Conservation (phyloP, 1,139 yeast species). For the Taphrina confusa region DNA sequence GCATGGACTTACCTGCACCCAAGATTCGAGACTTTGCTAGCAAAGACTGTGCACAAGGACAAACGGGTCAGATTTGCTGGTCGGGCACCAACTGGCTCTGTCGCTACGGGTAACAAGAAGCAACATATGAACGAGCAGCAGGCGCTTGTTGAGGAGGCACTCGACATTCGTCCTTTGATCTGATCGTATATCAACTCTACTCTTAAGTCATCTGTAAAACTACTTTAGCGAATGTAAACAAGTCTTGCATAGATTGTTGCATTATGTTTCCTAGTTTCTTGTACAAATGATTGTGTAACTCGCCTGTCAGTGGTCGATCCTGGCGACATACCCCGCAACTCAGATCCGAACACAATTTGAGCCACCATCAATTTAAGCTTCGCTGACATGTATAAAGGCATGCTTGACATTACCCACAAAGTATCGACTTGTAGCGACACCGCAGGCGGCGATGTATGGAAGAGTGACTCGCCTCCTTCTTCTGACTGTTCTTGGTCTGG, state of each 20-base stretch:
- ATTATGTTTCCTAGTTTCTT: too few species aligned
- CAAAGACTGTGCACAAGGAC: slow-evolving; percentile 69
- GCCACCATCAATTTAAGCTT: too few species aligned
- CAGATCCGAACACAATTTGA: too few species aligned
- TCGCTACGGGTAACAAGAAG: slow-evolving; percentile 95
- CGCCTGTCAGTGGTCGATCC: too few species aligned
- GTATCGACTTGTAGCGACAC: too few species aligned
- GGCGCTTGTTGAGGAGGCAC: slow-evolving; percentile 77
- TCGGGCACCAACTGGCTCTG: slow-evolving; percentile 96
- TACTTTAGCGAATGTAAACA: slow-evolving; percentile 2
- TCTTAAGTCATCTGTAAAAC: too few species aligned
- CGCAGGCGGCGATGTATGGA: slow-evolving; percentile 2
- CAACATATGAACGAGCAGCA: slow-evolving; percentile 89
- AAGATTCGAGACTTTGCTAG: slow-evolving; percentile 72
- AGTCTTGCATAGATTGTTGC: too few species aligned
- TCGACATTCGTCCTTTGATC: slow-evolving; percentile 43
- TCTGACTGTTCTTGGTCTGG: background rate
- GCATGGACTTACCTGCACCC: slow-evolving; percentile 77
- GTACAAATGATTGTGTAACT: too few species aligned
- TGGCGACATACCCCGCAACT: too few species aligned
- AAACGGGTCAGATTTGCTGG: slow-evolving; percentile 80
- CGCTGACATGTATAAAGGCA: too few species aligned
- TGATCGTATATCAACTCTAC: too few species aligned
- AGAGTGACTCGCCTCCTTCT: background rate
- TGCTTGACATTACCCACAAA: too few species aligned